Conservation (phyloP, 2,329 filamentous ascomycete species). For the Ceratocystis cacaofunesta region DNA sequence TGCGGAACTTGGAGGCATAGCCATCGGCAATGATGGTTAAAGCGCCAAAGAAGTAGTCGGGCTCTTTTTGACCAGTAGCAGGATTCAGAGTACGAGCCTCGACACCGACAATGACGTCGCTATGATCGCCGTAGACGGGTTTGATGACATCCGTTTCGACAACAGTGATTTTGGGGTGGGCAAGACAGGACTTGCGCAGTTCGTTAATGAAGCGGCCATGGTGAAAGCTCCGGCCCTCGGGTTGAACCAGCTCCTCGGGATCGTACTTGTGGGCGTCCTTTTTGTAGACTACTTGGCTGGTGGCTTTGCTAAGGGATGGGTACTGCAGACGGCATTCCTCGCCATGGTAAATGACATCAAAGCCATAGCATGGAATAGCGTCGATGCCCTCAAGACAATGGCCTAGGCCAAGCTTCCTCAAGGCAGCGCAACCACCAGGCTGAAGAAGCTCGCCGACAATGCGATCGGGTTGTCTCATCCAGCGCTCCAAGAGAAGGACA, state of each 20-base stretch:
- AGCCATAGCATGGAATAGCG: constrained; percentile 66
- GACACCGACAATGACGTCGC: constrained; percentile 66
- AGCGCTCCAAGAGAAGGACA: constrained; percentile 78
- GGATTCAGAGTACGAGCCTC: constrained; percentile 52
- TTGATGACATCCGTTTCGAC: constrained; percentile 77
- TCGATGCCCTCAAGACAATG: constrained; percentile 84
- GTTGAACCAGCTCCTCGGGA: constrained; percentile 33
- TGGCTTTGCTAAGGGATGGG: constrained; percentile 42
- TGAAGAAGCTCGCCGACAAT: constrained; percentile 94
- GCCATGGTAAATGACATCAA: constrained; percentile 72
- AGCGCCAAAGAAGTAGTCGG: constrained; percentile 73
- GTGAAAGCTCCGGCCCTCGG: constrained; percentile 69
- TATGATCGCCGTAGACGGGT: constrained; percentile 54
- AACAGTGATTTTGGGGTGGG: constrained; percentile 70
- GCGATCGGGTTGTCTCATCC: constrained; percentile 80
- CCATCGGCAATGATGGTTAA: constrained; percentile 86
- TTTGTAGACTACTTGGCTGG: constrained; percentile 28
- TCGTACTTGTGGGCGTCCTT: constrained; percentile 22
- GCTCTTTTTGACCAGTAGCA: constrained; percentile 37
- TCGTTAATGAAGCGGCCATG: constrained; percentile 85
- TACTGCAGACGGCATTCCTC: constrained; percentile 64
- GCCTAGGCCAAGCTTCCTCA: constrained; percentile 64
- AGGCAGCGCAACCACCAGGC: constrained; percentile 71
- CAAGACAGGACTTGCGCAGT: constrained; percentile 58
- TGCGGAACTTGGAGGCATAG: constrained; percentile 83